phyloP scores from a whole-genome alignment of 2,329 filamentous ascomycete species.

The Myriangium duriaei region DNA sequence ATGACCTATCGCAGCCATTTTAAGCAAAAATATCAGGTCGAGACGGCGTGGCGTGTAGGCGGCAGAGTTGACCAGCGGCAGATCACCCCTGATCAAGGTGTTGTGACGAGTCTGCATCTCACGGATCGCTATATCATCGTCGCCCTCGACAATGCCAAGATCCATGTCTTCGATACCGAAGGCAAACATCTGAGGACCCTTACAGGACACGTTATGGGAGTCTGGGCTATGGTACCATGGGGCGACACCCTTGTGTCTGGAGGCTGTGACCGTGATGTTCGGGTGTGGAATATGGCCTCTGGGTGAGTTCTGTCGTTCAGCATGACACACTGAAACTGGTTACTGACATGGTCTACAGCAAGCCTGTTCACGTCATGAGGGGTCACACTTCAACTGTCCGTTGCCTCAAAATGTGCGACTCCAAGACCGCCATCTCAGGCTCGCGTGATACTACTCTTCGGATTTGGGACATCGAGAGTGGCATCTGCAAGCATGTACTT shows the following conservation, averaged over 20 bases:
- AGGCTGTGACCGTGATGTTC: constrained; percentile 89
- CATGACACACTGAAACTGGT: background rate
- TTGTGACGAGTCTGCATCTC: constrained; percentile 88
- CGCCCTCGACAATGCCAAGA: constrained; percentile 93
- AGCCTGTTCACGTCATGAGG: constrained; percentile 68
- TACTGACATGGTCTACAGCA: constrained; percentile 33
- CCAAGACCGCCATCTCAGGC: constrained; percentile 87
- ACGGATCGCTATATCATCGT: constrained; percentile 96
- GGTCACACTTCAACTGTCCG: constrained; percentile 95
- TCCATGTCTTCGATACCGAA: constrained; percentile 91
- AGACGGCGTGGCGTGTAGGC: constrained; percentile 90
- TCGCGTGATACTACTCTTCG: constrained; percentile 88
- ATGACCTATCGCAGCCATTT: constrained; percentile 93
- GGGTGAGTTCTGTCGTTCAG: constrained; percentile 47
- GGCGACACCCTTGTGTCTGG: constrained; percentile 90
- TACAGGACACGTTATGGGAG: constrained; percentile 95
- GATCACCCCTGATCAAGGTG: constrained; percentile 91
- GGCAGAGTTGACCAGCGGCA: constrained; percentile 73
- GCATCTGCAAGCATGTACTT: constrained; percentile 79
- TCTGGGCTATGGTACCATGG: constrained; percentile 99
- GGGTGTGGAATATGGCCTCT: constrained; percentile 91
- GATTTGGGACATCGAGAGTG: constrained; percentile 86
- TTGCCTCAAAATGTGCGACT: constrained; percentile 94
- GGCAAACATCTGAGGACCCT: constrained; percentile 80
- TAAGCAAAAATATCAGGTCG: constrained; percentile 92